Evolutionary conservation across 768 basidiomycete genomes (phyloP).

Genomic region (Collybiopsis luxurians): DNA sequence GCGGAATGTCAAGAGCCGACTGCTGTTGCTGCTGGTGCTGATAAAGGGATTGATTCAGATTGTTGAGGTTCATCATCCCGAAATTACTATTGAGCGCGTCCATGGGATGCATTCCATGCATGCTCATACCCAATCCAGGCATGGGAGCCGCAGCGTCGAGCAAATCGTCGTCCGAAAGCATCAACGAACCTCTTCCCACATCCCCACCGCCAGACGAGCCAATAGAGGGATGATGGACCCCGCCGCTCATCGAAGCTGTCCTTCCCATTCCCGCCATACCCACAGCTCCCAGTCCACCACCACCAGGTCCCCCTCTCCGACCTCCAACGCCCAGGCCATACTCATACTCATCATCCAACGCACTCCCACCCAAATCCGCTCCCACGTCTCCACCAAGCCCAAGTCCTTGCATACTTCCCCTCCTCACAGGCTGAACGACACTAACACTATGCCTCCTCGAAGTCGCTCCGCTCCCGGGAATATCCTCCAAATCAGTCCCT

Average conservation of each 20-base stretch:
- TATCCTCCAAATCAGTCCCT: constrained; percentile 5
- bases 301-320: not conserved
- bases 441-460: constrained; percentile 82
- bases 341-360: constrained; percentile 6
- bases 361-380: constrained; percentile 4
- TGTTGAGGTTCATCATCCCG: constrained; percentile 51
- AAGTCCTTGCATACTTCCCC: constrained; percentile 47
- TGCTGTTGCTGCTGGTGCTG: constrained; percentile 6
- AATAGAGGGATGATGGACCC: not conserved
- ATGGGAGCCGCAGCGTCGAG: constrained; percentile 44
- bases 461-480: constrained; percentile 69
- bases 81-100: constrained; percentile 26
- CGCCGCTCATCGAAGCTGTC: not conserved
- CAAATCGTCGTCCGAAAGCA: constrained; percentile 79
- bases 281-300: not conserved
- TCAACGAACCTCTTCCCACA: constrained; percentile 53
- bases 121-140: not conserved
- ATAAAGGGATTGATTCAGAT: constrained; percentile 21
- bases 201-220: not conserved
- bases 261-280: constrained; percentile 5
- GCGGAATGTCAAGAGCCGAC: constrained; percentile 29
- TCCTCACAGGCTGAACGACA: constrained; percentile 70
- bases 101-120: not conserved
- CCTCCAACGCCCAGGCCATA: not conserved
- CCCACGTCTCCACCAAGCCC: constrained; percentile 19